Evolutionary conservation across 257 asterid genomes (phyloP).

Genomic region (Gardenia jasminoides): DNA sequence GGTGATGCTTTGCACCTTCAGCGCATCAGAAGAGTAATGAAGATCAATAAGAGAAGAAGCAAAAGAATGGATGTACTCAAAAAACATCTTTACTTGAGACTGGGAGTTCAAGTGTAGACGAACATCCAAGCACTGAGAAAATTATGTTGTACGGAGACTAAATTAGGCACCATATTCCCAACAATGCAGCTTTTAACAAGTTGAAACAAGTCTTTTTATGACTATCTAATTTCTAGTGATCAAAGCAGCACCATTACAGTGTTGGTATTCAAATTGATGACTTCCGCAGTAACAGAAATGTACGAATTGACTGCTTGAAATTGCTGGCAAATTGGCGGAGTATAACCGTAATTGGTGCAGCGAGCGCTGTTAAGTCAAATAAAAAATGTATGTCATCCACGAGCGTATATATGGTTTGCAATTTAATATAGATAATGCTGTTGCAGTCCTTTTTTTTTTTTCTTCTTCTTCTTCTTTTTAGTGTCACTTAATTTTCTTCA

Average conservation of each 20-base stretch:
- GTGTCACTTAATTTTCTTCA: too few relatives aligned
- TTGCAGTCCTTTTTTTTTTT: too few relatives aligned
- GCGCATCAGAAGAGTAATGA: neutral
- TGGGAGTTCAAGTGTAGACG: neutral
- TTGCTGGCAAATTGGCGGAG: neutral
- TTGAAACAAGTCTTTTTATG: neutral
- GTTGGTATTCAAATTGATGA: conserved; percentile 1
- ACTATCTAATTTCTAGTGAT: neutral
- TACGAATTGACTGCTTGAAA: neutral
- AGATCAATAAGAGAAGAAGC: neutral
- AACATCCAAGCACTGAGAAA: neutral
- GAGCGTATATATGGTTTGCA: neutral
- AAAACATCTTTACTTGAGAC: neutral
- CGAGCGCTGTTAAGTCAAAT: neutral
- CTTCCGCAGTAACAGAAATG: neutral
- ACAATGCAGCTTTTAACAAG: neutral
- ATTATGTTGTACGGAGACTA: neutral
- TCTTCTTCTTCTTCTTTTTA: too few relatives aligned
- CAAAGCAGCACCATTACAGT: neutral
- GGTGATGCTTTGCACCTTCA: neutral
- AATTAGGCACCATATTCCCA: neutral
- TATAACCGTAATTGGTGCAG: neutral
- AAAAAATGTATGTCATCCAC: neutral
- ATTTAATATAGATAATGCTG: too few relatives aligned
- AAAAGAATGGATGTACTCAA: neutral